Base-by-base conservation (phyloP, 1,139 yeast species). In the Hemisphaericaspora subhashii region DNA sequence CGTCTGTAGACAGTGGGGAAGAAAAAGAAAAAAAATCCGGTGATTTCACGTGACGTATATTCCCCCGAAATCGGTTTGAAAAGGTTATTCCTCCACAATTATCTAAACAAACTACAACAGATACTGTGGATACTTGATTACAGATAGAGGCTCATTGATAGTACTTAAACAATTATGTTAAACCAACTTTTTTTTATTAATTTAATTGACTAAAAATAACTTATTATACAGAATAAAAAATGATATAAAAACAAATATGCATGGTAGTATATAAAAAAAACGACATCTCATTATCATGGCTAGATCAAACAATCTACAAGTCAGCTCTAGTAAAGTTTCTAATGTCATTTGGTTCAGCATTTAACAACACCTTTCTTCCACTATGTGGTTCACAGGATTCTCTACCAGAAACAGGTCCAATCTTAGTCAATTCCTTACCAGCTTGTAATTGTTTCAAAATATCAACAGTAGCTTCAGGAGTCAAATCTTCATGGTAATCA, bases 401-500 rank as follows among this genome's bases (percentile, higher is more conserved):
- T 65, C 95, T 79, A 35, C 81, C 83, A 38, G 75, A 68, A 46
- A 81, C 81, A 12, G 94, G 92, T 28, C 96, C 96, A 20, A 77
- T 69, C 42, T 68, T 66, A 33, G 75, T 70, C 44, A 74, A 66
- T 46, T 79, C 78, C 54, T 68, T 67, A 44, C 95, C 95, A 21
- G 65, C 72, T 59, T 80, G 81, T 50, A 86, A 71, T 45, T 75
- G 79, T 51, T 81, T 76, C 58, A 87, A 74, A 39, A 87, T 61
- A 40, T 75, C 73, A 27, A 78, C 72, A 28, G 86, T 79, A 41
- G 78, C 75, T 48, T 83, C 83, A 13, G 83, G 74, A 30, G 92
- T 83, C 66, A 87, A 75, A 64, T 87, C 96, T 66, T 87, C 96
- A 55, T 74, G 83, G 65, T 72, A 87, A 60, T 85, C 90, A 64